These are phyloP conservation scores for Daldinia grandis DNA, from an alignment of 495 filamentous ascomycete species.

Conservation along the genomic window DNA sequence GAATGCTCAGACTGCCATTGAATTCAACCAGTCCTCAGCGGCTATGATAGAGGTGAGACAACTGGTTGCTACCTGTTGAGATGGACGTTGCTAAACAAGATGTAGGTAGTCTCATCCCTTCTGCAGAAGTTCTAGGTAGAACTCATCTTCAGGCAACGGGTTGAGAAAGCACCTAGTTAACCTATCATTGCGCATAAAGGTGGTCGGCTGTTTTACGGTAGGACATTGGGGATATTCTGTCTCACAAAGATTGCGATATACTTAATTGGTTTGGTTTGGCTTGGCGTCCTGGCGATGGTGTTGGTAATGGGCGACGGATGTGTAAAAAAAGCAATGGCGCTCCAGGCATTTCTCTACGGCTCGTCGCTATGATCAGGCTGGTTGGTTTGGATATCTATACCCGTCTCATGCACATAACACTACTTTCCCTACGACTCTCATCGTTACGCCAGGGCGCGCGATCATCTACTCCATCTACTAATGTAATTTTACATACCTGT, in stretches of 20 bases:
- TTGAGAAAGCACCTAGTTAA: too few relatives aligned
- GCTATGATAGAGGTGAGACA: not conserved
- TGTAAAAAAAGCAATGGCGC: conserved; percentile 18
- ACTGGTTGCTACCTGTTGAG: not conserved
- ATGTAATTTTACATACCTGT: not conserved
- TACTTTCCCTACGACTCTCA: not conserved
- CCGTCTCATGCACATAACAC: not conserved
- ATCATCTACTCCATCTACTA: conserved; percentile 6
- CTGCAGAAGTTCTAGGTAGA: conserved; percentile 3
- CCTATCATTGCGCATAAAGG: conserved; percentile 1
- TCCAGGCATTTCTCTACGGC: conserved; percentile 6
- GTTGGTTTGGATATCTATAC: conserved; percentile 17
- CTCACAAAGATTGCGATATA: conserved; percentile 13
- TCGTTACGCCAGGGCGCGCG: not conserved
- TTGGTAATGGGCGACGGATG: conserved; percentile 8
- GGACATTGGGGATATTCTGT: conserved; percentile 10
- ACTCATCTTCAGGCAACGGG: conserved; percentile 6
- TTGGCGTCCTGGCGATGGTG: conserved; percentile 17
- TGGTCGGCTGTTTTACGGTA: conserved; percentile 6
- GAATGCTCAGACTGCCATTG: conserved; percentile 55
- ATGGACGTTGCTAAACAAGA: conserved; percentile 5
- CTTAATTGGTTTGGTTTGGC: conserved; percentile 12
- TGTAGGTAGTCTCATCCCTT: conserved; percentile 4
- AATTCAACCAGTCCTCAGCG: conserved; percentile 9
- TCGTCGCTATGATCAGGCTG: conserved; percentile 4